Conservation (phyloP, 192 early-diverging fungal genomes). For the Backusella luteola region DNA sequence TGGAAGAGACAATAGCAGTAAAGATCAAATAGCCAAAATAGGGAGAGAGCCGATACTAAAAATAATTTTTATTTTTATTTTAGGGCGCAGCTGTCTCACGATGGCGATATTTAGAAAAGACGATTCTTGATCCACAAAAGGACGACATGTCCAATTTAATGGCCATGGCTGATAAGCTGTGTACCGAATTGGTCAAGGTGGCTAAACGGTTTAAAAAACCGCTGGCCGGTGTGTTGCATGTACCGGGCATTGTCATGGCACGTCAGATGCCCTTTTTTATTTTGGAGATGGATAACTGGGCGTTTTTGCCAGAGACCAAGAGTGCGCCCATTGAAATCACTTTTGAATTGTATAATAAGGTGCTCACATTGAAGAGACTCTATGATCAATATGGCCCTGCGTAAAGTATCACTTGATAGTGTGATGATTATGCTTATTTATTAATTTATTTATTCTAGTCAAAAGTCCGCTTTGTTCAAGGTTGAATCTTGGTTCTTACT, state of each 20-base stretch:
- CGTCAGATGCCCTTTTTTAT: slow-evolving; percentile 53
- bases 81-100: slow-evolving; percentile 39
- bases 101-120: slow-evolving; percentile 31
- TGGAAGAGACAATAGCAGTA: slow-evolving; percentile 35
- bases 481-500: slow-evolving; percentile 71
- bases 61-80: background rate
- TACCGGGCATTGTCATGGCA: slow-evolving; percentile 48
- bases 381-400: slow-evolving; percentile 47
- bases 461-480: slow-evolving; percentile 52
- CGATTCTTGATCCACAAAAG: slow-evolving; percentile 19
- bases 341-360: slow-evolving; percentile 58
- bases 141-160: slow-evolving; percentile 37
- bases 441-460: slow-evolving; percentile 14
- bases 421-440: background rate
- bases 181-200: slow-evolving; percentile 24
- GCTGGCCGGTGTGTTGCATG: slow-evolving; percentile 11
- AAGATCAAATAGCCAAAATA: background rate
- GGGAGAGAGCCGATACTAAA: background rate
- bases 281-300: slow-evolving; percentile 56
- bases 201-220: slow-evolving; percentile 21
- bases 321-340: slow-evolving; percentile 45
- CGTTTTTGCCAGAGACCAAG: slow-evolving; percentile 41
- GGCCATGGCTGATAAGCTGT: slow-evolving; percentile 31
- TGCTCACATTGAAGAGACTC: slow-evolving; percentile 43
- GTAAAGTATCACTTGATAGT: slow-evolving; percentile 22